phyloP scores from a whole-genome alignment of 139 green algal species.

The Tetradesmus lagerheimii region DNA sequence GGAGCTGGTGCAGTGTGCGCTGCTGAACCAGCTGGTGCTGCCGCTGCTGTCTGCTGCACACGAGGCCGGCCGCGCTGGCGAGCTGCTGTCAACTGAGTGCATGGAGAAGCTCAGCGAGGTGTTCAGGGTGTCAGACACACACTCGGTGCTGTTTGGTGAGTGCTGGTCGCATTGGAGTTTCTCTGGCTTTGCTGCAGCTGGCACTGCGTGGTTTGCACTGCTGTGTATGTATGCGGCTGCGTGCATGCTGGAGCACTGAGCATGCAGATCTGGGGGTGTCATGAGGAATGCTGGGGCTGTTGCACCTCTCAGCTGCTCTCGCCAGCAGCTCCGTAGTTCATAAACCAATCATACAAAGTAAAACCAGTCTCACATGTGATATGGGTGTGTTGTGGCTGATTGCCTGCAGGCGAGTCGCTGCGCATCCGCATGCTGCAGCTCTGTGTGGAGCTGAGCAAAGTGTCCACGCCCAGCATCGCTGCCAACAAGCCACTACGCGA shows the following conservation, averaged over 20 bases:
- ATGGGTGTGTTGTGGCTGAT: not conserved
- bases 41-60: constrained; percentile 43
- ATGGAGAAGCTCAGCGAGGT: constrained; percentile 27
- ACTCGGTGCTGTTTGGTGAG: constrained; percentile 24
- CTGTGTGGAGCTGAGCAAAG: constrained; percentile 80
- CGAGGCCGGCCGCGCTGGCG: not conserved
- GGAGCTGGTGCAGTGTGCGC: constrained; percentile 40
- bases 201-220: too few species aligned
- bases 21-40: constrained; percentile 39
- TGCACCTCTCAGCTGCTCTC: too few species aligned
- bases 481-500: constrained; percentile 14
- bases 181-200: too few species aligned
- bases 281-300: too few species aligned
- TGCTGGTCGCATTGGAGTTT: not conserved
- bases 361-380: too few species aligned
- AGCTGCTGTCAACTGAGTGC: not conserved
- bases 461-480: constrained; percentile 60
- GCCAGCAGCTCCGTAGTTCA: too few species aligned
- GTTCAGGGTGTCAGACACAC: constrained; percentile 15
- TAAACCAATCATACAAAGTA: too few species aligned
- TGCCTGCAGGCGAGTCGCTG: constrained; percentile 53
- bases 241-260: too few species aligned
- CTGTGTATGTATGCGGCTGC: too few species aligned
- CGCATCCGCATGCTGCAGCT: constrained; percentile 88
- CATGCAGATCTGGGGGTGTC: too few species aligned